Evolutionary conservation across 805 yeast species (phyloP), one percentile per base, ranked within the genome.

Genomic region (Candida yuanshanica): DNA sequence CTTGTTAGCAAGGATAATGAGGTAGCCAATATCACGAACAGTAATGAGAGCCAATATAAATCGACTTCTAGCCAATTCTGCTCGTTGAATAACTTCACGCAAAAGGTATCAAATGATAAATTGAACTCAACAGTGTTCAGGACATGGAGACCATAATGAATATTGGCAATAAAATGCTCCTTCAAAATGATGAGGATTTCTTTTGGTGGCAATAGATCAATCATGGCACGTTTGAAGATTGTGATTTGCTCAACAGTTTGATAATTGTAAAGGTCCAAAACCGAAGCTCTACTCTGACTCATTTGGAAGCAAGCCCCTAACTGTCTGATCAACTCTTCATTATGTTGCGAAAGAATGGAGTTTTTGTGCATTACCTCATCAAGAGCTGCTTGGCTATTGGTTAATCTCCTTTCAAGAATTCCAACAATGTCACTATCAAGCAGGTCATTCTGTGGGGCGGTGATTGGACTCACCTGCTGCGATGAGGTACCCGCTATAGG

Each of bases 81-180:
- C 14, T 42, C 44, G 18, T 43, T 33, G 16, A 22, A 36, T 2
- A 50, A 13, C 13, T 25, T 23, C 6, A 36, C n/a, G 49, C 51
- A 50, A 34, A 49, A 38, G 17, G 27, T 36, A 18, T 49, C 49
- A 26, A 48, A 44, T 1, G 47, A 42, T 11, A 10, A 26, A 4
- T 49, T 48, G 35, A 51, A 51, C 5, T 35, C 41, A 1, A 39
- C 4, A 3, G 37, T 3, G n/a, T 46, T 37, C 3, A 50, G n/a
- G 4, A 39, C 20, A 7, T 20, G 14, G 18, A 4, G 11, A 16
- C 37, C 37, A 24, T 38, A 38, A 5, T 47, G 39, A 3, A 43
- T 39, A 22, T 48, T 39, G 12, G 40, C 35, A 11, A 52, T 37
- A 43, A 34, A 50, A 33, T 47, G 48, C 8, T 39, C 38, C 36